Evolutionary conservation across 2,329 filamentous ascomycete species (phyloP), one percentile per base, ranked within the genome.

Genomic region (Sphaerulina populicola): DNA sequence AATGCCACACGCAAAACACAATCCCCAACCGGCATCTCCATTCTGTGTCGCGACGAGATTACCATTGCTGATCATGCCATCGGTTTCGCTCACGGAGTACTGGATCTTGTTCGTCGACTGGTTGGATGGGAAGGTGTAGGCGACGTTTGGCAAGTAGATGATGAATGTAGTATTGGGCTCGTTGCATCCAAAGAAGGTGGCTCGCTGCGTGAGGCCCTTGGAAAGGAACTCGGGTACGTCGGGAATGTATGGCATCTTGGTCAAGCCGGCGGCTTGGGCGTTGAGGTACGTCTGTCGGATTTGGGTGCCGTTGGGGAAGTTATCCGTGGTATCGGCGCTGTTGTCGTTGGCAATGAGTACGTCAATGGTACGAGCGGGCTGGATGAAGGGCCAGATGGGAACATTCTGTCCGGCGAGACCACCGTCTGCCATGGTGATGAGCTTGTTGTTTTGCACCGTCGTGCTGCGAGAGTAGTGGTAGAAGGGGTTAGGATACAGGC

Each of bases 261-360:
- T 75, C 44, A 77, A 73, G 56, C 77, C 75, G 41, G 74, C 72
- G 50, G 66, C 63, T 18, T 69, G 67, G 41, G 77, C 72, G 58
- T 78, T 78, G 51, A 76, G 68, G 67, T 81, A 83, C 14, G 78
- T 79, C 51, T 77, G 75, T 49, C 74, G 71, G 47, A 82, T 66
- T 47, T 79, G 78, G 33, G 75, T 76, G 51, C 80, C 81, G 63
- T 83, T 77, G 57, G 81, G 81, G 74, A 77, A 84, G 66, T 71
- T 68, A 61, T 69, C 69, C 43, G 69, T 64, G 0, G 78, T 82
- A 67, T 85, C 82, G 59, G 79, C 80, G 4, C 75, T 77, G 47
- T 80, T 81, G 69, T 85, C 82, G 62, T 80, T 74, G 44, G 81
- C 80, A 65, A 85, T 76, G 62, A 85, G 74, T 47, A 85, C 77